Conservation (phyloP, 1,284 basidiomycete genomes). For the Irpex sp. region DNA sequence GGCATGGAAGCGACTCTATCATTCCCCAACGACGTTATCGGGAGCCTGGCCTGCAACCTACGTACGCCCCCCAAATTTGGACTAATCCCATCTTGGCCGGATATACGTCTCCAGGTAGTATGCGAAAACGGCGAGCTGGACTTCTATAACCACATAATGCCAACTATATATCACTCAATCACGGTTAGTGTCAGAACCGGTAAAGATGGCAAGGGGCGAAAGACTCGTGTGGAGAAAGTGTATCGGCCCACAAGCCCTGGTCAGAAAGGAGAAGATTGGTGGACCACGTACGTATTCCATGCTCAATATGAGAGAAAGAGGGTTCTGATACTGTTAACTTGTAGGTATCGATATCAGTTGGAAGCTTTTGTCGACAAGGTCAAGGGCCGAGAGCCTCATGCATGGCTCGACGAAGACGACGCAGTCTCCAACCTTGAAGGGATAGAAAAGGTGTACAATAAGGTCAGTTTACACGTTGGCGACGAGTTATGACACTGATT, state of each 20-base stretch:
- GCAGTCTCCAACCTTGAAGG: conserved; percentile 12
- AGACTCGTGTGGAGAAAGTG: conserved; percentile 12
- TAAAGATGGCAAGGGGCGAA: conserved; percentile 4
- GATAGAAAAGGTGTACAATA: conserved; percentile 15
- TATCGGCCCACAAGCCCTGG: conserved; percentile 4
- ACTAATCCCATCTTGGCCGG: conserved; percentile 9
- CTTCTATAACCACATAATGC: conserved; percentile 11
- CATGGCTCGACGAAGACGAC: conserved; percentile 14
- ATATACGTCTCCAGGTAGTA: not conserved
- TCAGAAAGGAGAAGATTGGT: conserved; percentile 17
- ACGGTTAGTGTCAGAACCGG: conserved; percentile 6
- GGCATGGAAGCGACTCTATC: conserved; percentile 12
- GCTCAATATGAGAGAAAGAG: not conserved
- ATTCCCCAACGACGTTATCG: conserved; percentile 12
- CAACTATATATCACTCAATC: conserved; percentile 14
- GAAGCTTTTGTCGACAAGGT: conserved; percentile 15
- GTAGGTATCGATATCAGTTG: conserved; percentile 16
- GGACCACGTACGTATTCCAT: conserved; percentile 14
- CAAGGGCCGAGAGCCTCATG: conserved; percentile 10
- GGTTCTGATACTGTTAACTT: not conserved
- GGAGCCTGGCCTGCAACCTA: conserved; percentile 6
- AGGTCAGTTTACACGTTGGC: not conserved
- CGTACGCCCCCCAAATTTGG: not conserved
- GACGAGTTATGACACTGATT: not conserved
- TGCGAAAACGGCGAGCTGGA: conserved; percentile 13